Evolutionary conservation across 352 stramenopile genomes (phyloP), one percentile per base, ranked within the genome.

Genomic region (Phytopythium aichiense): DNA sequence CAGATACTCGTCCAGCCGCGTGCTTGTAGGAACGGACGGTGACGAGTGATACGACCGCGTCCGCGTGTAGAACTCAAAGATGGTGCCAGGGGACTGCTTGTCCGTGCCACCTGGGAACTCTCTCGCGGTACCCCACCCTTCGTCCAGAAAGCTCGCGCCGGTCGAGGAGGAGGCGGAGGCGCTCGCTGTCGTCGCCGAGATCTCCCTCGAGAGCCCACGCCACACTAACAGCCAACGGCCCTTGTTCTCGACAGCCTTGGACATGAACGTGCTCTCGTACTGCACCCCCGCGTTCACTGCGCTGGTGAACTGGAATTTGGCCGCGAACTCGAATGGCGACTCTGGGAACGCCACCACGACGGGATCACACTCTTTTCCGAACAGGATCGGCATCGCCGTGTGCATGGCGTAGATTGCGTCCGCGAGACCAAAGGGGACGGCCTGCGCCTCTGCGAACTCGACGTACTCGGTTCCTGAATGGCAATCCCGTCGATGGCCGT

Each of bases 61-160:
- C 31, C 13, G 33, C n/a, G 46, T n/a, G 46, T 52, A 52, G 46
- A 33, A 52, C 46, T 52, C 23, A 12, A 52, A 35, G 22, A 52
- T 7, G 23, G 46, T 52, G 46, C 46, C 46, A 13, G 22, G n/a
- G 3, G 45, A 30, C 5, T 4, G n/a, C 0, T 8, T n/a, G 12
- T 18, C 23, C 12, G 23, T 4, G 22, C 7, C 22, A 12, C 22
- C 8, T n/a, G 13, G 12, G 8, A 52, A 12, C 1, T 12, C 46
- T n/a, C 23, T 18, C 11, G 23, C 46, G 9, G 46, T 35, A 1
- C 46, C 23, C 46, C 46, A 52, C 9, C 46, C 46, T 35, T 52
- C 22, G 1, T 52, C 46, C 13, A n/a, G 11, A 4, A 52, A 52
- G 22, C 22, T 33, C 2, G 22, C 23, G 46, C 46, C 13, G 9